Evolutionary conservation across 768 basidiomycete species (phyloP).

Genomic region (Phylloporus scabripes): DNA sequence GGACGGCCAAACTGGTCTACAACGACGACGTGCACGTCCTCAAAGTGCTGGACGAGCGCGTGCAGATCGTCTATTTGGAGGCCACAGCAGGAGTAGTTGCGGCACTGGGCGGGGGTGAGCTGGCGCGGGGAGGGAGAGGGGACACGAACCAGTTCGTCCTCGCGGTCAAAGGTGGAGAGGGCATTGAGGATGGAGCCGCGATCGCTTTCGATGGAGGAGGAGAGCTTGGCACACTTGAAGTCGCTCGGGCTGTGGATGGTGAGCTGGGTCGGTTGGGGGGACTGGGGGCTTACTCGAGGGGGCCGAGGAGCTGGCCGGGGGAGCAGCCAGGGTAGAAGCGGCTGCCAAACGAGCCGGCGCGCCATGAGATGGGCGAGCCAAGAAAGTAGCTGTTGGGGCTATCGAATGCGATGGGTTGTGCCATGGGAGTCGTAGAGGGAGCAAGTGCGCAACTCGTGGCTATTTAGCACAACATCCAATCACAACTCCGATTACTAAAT

Average conservation of each 20-base stretch:
- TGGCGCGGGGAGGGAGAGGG: not conserved
- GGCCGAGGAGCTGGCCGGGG: constrained; percentile 54
- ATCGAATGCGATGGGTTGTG: constrained; percentile 44
- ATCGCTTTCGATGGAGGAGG: constrained; percentile 57
- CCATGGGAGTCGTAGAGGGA: constrained; percentile 24
- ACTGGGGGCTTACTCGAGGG: constrained; percentile 52
- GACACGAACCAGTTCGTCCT: constrained; percentile 64
- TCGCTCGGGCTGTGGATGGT: constrained; percentile 35
- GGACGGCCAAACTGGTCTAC: constrained; percentile 40
- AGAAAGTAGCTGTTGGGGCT: constrained; percentile 45
- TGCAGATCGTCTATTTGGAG: constrained; percentile 69
- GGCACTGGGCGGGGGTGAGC: constrained; percentile 43
- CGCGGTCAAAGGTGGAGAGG: constrained; percentile 57
- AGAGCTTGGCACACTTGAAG: constrained; percentile 42
- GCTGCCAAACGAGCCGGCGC: constrained; percentile 58
- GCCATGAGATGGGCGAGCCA: constrained; percentile 70
- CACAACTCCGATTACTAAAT: constrained; percentile 5
- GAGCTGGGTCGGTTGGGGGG: not conserved
- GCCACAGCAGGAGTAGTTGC: constrained; percentile 89
- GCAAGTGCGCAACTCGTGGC: constrained; percentile 6
- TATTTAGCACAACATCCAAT: constrained; percentile 30
- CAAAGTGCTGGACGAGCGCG: constrained; percentile 87
- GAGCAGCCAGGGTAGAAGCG: constrained; percentile 60
- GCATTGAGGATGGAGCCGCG: constrained; percentile 58
- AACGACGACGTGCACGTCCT: constrained; percentile 83